Evolutionary conservation across 225 moss, liverwort and hornwort genomes (phyloP).

Genomic region (Polytrichum commune): DNA sequence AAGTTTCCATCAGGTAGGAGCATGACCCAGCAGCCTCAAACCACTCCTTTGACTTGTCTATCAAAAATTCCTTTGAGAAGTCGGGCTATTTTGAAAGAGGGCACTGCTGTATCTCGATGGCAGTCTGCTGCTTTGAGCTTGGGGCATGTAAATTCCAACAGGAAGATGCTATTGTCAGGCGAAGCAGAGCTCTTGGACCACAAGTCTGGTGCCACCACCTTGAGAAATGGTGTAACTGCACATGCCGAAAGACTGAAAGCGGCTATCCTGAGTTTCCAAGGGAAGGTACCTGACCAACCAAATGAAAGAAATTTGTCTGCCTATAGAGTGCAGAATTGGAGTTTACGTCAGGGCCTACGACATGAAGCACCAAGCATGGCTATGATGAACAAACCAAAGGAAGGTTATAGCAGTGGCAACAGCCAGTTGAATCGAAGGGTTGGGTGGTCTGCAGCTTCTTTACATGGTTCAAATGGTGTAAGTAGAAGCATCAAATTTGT

Average conservation of each 20-base stretch:
- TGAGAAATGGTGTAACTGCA: constrained; percentile 19
- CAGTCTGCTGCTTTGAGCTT: constrained; percentile 18
- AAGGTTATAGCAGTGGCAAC: constrained; percentile 11
- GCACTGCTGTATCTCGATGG: constrained; percentile 5
- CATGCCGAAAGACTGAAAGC: constrained; percentile 29
- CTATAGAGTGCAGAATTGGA: constrained; percentile 15
- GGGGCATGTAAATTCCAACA: constrained; percentile 17
- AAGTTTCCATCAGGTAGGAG: constrained; percentile 27
- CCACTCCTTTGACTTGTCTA: constrained; percentile 10
- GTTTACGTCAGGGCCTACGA: constrained; percentile 8
- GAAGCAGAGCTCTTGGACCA: constrained; percentile 20
- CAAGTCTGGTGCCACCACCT: constrained; percentile 30
- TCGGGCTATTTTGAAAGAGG: neutral
- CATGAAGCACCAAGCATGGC: constrained; percentile 11
- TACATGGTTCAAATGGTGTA: constrained; percentile 12
- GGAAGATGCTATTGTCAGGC: constrained; percentile 8
- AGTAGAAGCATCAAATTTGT: constrained; percentile 12
- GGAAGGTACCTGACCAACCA: constrained; percentile 10
- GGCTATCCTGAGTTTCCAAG: constrained; percentile 19
- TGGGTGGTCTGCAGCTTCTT: constrained; percentile 9
- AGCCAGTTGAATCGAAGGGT: constrained; percentile 13
- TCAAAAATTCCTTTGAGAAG: neutral
- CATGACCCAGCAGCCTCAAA: constrained; percentile 10
- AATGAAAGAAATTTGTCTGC: constrained; percentile 11
- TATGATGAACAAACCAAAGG: constrained; percentile 5